phyloP scores from a whole-genome alignment of 228 moss, liverwort and hornwort species.

The Sphagnum magellanicum region DNA sequence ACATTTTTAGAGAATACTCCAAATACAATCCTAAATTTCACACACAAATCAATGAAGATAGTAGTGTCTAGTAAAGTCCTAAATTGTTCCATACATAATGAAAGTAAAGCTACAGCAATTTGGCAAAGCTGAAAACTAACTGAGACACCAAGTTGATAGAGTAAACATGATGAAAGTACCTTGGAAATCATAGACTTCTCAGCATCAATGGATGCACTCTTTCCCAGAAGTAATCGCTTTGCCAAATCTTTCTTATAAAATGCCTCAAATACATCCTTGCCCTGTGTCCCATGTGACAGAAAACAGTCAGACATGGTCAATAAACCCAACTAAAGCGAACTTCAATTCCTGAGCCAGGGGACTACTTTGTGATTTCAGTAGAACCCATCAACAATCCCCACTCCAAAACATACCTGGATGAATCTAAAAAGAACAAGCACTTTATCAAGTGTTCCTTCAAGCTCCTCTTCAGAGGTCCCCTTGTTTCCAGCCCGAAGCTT shows the following conservation, averaged over 20 bases:
- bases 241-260: conserved; percentile 98
- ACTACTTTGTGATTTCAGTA: too few species aligned
- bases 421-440: conserved; percentile 98
- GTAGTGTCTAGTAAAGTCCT: too few species aligned
- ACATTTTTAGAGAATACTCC: too few species aligned
- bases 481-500: conserved; percentile 98
- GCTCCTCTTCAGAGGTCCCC: conserved; percentile 97
- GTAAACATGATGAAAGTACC: conserved; percentile 26
- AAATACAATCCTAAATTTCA: too few species aligned
- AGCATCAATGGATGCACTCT: conserved; percentile 99
- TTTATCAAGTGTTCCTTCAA: conserved; percentile 96
- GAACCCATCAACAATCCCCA: too few species aligned
- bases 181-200: conserved; percentile 99
- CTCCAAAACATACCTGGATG: conserved; percentile 59
- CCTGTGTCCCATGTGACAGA: conserved; percentile 24
- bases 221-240: conserved; percentile 91
- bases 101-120: too few species aligned
- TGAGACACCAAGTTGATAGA: too few species aligned
- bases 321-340: background rate
- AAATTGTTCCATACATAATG: too few species aligned
- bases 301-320: background rate
- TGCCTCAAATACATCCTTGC: conserved; percentile 98
- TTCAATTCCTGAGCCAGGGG: too few species aligned
- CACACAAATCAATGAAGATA: too few species aligned
- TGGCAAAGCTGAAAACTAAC: too few species aligned